These are phyloP conservation scores for Plantago lanceolata DNA, from an alignment of 305 asterid species.

Conservation along the genomic window DNA sequence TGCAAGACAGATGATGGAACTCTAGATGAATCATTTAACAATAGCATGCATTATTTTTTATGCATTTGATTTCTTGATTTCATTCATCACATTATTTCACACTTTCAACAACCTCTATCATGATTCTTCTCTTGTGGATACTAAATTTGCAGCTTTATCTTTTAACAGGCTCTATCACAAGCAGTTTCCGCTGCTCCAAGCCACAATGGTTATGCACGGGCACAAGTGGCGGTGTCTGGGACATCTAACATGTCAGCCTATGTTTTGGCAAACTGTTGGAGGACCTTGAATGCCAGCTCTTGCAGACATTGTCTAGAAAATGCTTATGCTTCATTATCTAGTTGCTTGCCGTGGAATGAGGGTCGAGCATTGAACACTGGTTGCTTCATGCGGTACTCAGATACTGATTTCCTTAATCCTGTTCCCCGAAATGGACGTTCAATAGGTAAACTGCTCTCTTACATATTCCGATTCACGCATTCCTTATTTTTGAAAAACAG, in stretches of 20 bases:
- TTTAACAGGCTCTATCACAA: background rate
- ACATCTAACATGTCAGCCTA: background rate
- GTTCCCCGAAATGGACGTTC: background rate
- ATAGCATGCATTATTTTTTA: too few species aligned
- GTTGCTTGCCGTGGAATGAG: slow-evolving; percentile 11
- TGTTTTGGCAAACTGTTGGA: slow-evolving; percentile 10
- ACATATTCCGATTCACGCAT: too few species aligned
- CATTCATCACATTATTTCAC: too few species aligned
- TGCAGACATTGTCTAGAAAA: slow-evolving; percentile 7
- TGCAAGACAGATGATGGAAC: slow-evolving; percentile 2
- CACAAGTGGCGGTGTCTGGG: slow-evolving; percentile 3
- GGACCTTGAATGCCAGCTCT: background rate
- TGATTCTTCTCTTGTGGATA: too few species aligned
- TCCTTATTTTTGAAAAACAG: too few species aligned
- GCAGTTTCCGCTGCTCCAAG: background rate
- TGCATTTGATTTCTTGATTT: too few species aligned
- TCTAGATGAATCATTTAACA: too few species aligned
- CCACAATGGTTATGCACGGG: slow-evolving; percentile 4
- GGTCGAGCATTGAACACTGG: slow-evolving; percentile 8
- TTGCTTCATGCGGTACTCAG: slow-evolving; percentile 7
- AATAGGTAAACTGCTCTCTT: background rate
- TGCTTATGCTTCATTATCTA: background rate
- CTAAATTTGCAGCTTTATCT: background rate
- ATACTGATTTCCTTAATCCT: slow-evolving; percentile 10
- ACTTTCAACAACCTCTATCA: too few species aligned